Conservation (phyloP, 129 eudicot genomes). For the Silybum marianum region DNA sequence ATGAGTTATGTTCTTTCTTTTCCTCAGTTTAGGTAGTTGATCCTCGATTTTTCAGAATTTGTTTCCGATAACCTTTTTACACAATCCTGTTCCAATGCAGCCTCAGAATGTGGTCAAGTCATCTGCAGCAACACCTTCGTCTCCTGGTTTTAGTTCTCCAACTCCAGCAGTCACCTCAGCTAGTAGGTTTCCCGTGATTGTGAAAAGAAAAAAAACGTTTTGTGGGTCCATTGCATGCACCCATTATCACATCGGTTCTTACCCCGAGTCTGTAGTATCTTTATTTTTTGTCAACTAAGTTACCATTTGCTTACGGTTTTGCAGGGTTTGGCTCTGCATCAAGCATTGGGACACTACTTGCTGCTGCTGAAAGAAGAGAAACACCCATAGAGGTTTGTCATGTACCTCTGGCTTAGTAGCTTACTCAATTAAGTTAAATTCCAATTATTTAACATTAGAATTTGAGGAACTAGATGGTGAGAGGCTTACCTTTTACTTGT, state of each 20-base stretch:
- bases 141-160: conserved; percentile 46
- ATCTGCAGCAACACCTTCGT: conserved; percentile 39
- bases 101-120: conserved; percentile 36
- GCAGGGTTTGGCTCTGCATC: conserved; percentile 78
- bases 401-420: not conserved
- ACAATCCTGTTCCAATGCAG: conserved; percentile 12
- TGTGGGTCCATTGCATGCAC: not conserved
- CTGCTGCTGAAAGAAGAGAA: conserved; percentile 72
- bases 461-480: not conserved
- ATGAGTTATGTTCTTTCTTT: not conserved
- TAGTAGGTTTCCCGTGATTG: conserved; percentile 39
- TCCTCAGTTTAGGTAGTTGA: not conserved
- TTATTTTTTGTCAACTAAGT: not conserved
- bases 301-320: not conserved
- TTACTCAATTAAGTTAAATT: not conserved
- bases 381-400: conserved; percentile 55
- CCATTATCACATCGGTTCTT: not conserved
- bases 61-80: not conserved
- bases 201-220: not conserved
- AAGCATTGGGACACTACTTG: conserved; percentile 67
- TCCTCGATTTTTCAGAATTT: conserved; percentile 6
- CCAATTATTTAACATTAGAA: not conserved
- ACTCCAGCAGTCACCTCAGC: conserved; percentile 49
- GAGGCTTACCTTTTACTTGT: not conserved
- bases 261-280: not conserved